Evolutionary conservation across 192 early-diverging fungal genomes (phyloP), one percentile per base, ranked within the genome.

Genomic region (Entomortierella chlamydospora): DNA sequence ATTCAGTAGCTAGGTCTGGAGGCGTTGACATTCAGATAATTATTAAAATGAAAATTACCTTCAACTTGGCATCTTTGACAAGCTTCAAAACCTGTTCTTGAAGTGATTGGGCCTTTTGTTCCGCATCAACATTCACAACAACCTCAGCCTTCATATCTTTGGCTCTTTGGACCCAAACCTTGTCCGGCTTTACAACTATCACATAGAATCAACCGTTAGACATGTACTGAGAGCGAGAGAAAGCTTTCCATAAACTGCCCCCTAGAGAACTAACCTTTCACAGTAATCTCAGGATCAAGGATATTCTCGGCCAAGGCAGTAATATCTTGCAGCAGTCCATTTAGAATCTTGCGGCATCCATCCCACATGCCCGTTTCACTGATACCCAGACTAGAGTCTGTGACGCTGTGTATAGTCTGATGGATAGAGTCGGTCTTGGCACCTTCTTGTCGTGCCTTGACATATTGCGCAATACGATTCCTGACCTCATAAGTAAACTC

Each of bases 101-200:
- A 42, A 92, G 86, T 31, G 90, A 85, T 63, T 93, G 90, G 15
- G 93, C 84, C 79, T 94, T 90, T 29, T 89, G 89, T 69, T 95
- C 88, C 57, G 93, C 87, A 34, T 96, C 94, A 17, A 88, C 81
- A 81, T 96, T 97, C 26, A 95, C 84, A 49, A 91, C 84, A 52
- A 95, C 91, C 51, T 92, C 90, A 0, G 86, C 88, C 76, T 96
- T 95, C 83, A 96, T 87, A 42, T 90, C 87, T 51, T 86, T 87
- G n/a, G 95, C 93, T 10, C 95, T 86, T 61, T 83, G 82, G 47
- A 90, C 72, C 97, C 97, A 97, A 23, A 96, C 95, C 57, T 90
- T 84, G 45, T 87, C 90, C 7, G 70, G 64, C 17, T 83, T 83
- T 10, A 52, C 33, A 61, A 84, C 85, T 90, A 51, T 37, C 41